These are phyloP conservation scores for Colletotrichum orchidophilum DNA, from an alignment of 2,329 filamentous ascomycete species.

Conservation along the genomic window DNA sequence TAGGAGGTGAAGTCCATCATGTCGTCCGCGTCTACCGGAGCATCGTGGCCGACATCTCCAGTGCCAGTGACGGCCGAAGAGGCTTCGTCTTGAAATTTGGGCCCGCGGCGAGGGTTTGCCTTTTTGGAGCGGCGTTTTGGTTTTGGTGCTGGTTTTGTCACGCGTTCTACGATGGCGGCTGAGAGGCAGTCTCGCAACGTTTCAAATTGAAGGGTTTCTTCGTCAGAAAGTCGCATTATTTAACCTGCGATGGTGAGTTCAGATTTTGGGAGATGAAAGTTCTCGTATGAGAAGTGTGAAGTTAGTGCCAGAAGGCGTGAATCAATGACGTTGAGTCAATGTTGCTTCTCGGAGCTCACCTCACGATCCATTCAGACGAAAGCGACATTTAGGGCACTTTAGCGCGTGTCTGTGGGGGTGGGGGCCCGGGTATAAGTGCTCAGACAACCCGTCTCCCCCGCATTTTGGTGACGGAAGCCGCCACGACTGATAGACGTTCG, in stretches of 20 bases:
- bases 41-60: background rate
- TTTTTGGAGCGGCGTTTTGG: constrained; percentile 56
- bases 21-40: constrained; percentile 65
- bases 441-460: constrained; percentile 7
- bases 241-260: constrained; percentile 24
- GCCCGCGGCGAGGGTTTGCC: constrained; percentile 1
- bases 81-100: background rate
- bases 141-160: constrained; percentile 53
- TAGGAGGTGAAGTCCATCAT: constrained; percentile 86
- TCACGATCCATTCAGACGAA: background rate
- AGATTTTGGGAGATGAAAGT: background rate
- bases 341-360: background rate
- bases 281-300: background rate
- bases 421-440: background rate
- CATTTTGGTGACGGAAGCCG: constrained; percentile 2
- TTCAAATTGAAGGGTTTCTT: constrained; percentile 45
- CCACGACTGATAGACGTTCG: background rate
- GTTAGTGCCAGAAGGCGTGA: background rate
- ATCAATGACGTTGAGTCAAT: constrained; percentile 23
- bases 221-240: constrained; percentile 57
- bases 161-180: constrained; percentile 71
- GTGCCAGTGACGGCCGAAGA: background rate
- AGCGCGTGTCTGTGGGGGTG: background rate
- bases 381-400: constrained; percentile 9
- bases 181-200: constrained; percentile 81